phyloP scores from a whole-genome alignment of 2,329 filamentous ascomycete species.

The Colletotrichum costaricense region DNA sequence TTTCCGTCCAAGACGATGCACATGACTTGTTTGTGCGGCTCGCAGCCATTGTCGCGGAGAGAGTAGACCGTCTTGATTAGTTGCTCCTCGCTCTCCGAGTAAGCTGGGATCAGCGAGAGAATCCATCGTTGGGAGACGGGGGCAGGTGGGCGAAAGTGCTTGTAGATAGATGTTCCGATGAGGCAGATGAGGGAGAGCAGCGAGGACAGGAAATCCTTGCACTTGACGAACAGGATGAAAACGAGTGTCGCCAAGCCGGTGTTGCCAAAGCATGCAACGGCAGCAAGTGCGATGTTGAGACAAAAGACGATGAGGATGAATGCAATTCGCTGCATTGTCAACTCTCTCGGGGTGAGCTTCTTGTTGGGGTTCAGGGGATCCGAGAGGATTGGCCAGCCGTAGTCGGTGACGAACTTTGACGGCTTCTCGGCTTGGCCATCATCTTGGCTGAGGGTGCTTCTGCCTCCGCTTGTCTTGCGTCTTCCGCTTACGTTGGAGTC shows the following conservation, averaged over 20 bases:
- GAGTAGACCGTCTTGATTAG: slow-evolving; percentile 22
- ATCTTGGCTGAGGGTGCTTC: not conserved
- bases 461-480: not conserved
- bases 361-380: slow-evolving; percentile 5
- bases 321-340: not conserved
- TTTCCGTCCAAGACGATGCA: slow-evolving; percentile 15
- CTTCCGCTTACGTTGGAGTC: not conserved
- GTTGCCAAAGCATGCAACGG: slow-evolving; percentile 3
- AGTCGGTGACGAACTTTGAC: slow-evolving; percentile 14
- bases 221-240: slow-evolving; percentile 16
- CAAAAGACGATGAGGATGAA: not conserved
- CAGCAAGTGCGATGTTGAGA: slow-evolving; percentile 8
- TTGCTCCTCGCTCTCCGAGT: slow-evolving; percentile 19
- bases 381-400: slow-evolving; percentile 9
- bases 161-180: slow-evolving; percentile 1
- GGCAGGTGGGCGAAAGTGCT: slow-evolving; percentile 5
- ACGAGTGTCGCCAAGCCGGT: not conserved
- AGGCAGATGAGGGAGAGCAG: slow-evolving; percentile 5
- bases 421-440: not conserved
- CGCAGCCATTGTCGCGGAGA: slow-evolving; percentile 11
- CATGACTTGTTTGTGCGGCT: slow-evolving; percentile 13
- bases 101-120: slow-evolving; percentile 13
- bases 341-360: slow-evolving; percentile 7
- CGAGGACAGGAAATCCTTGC: slow-evolving; percentile 9
- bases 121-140: slow-evolving; percentile 14